Evolutionary conservation across 2,329 filamentous ascomycete species (phyloP).

Genomic region (Daldinia sp.): DNA sequence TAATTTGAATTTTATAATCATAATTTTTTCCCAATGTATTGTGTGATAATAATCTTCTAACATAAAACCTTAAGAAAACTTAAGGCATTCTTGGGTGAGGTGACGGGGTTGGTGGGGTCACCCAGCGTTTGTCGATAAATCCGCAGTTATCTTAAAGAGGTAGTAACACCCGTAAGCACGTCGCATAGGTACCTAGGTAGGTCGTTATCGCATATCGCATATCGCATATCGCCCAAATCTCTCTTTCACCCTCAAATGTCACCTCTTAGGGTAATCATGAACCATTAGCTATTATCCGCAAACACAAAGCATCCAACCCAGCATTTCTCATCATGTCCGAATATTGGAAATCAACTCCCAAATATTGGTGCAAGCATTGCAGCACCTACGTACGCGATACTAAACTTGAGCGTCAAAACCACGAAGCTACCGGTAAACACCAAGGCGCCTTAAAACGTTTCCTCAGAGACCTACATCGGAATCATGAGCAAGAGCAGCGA

Average conservation of each 20-base stretch:
- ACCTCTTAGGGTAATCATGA: not conserved
- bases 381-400: constrained; percentile 90
- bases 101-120: no score
- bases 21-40: no score
- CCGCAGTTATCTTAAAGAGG: no score
- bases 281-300: not conserved
- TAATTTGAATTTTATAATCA: no score
- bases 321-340: constrained; percentile 74
- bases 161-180: no score
- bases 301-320: not conserved
- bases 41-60: no score
- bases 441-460: constrained; percentile 88
- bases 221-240: no score
- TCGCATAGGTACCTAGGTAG: no score
- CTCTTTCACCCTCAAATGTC: not conserved
- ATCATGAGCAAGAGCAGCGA: constrained; percentile 79
- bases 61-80: no score
- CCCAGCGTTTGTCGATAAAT: no score
- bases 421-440: constrained; percentile 86
- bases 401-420: constrained; percentile 85
- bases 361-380: constrained; percentile 99
- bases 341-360: constrained; percentile 98
- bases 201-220: no score
- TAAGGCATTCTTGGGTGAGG: no score
- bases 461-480: constrained; percentile 85